Evolutionary conservation across 192 early-diverging fungal species (phyloP), one percentile per base, ranked within the genome.

Genomic region (Backusella tarrabulga): DNA sequence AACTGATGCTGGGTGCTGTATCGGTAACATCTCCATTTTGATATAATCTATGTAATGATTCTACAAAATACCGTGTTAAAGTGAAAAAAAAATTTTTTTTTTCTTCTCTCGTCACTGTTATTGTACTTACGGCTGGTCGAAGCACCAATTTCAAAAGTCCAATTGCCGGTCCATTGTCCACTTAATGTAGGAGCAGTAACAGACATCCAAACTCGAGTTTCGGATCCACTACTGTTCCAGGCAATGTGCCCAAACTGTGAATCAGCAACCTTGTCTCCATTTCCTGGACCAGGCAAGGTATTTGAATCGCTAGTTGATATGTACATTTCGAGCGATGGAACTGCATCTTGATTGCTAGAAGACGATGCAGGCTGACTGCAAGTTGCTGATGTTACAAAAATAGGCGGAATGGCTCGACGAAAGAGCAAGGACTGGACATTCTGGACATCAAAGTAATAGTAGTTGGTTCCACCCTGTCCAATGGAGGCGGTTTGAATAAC

Each of bases 121-220:
- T 14, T 9, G 11, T 40, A 63, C 75, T 77, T 74, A 83, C 82
- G 42, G 17, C 21, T 40, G 19, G 83, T 79, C 21, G 83, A 84
- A 21, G 76, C 50, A 36, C 73, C 83, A 29, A 84, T 21, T 70
- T 84, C 73, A 54, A 76, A 84, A 2, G 79, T 74, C 83, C 83
- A 84, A 21, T 76, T 75, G n/a, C 79, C 83, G 23, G 72, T 34
- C 78, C 75, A 77, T n/a, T 46, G 41, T 21, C 8, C 17, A 19
- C 34, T 36, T 6, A 75, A 9, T 6, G 79, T 42, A 3, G 83
- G 76, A 17, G 79, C 79, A 5, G 46, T 60, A 21, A 83, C 77
- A 42, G 72, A 77, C 6, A 84, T 54, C 83, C 83, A 84, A 32
- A 80, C 40, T 6, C 56, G 35, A 7, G 76, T 12, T 17, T 40